A percentile compares a stretch with the other conserved stretches of the same genome.
phyloP scores from a whole-genome alignment of 805 yeast species.

The Maudiozyma pseudohumilis region DNA sequence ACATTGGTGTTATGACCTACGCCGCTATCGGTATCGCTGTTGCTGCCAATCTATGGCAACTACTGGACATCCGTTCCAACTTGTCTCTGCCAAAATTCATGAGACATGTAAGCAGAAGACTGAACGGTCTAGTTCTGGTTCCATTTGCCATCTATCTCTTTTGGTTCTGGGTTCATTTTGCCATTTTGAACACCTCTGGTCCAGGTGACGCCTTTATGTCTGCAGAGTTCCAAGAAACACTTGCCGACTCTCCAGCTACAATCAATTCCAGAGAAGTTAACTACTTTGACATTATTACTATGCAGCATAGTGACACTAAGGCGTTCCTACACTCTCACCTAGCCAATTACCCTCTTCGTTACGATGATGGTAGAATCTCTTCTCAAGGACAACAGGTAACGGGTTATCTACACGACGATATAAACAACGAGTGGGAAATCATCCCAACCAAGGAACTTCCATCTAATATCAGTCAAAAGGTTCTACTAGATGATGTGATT shows the following conservation, averaged over 20 bases:
- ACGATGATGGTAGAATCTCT: conserved; percentile 92
- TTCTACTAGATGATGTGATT: conserved; percentile 60
- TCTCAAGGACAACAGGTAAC: conserved; percentile 95
- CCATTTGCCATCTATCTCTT: conserved; percentile 76
- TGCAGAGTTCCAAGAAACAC: conserved; percentile 87
- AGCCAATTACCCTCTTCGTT: conserved; percentile 73
- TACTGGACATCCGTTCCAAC: conserved; percentile 64
- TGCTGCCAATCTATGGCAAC: conserved; percentile 73
- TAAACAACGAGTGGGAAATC: conserved; percentile 79
- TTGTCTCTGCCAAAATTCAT: conserved; percentile 45
- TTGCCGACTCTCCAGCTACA: conserved; percentile 74
- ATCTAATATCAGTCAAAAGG: conserved; percentile 36
- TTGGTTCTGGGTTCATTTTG: conserved; percentile 91
- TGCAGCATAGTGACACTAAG: conserved; percentile 71
- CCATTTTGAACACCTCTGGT: conserved; percentile 73
- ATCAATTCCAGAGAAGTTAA: conserved; percentile 60
- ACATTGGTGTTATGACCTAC: conserved; percentile 91
- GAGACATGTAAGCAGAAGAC: conserved; percentile 68
- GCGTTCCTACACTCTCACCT: conserved; percentile 78
- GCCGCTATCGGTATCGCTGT: conserved; percentile 84
- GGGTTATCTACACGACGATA: conserved; percentile 44
- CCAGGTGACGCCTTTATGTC: conserved; percentile 95
- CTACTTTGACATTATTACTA: conserved; percentile 64
- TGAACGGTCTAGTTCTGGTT: conserved; percentile 57
- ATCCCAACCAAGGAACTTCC: conserved; percentile 48